Base-by-base conservation (phyloP, 2,329 filamentous ascomycete genomes). In the Davidsoniella australis region DNA sequence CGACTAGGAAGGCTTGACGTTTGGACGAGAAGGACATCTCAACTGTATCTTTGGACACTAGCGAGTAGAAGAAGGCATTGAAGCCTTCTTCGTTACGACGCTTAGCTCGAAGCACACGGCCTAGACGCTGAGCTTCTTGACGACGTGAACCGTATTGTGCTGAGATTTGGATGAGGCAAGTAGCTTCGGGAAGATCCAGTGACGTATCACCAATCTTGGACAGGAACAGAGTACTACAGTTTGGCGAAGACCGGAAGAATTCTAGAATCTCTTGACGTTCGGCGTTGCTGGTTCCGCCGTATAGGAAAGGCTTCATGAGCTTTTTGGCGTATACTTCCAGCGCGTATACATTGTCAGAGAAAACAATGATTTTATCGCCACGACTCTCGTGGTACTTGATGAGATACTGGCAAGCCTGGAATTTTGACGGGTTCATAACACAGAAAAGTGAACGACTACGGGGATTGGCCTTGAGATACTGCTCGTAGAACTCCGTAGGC, bases 1-100 rank as follows among this genome's bases (percentile, higher is more conserved):
- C 91, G 18, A 98, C 88, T 1, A 98, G 71, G 68, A 98, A 98
- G 1, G 91, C 89, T 64, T 98, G 91, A 8, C 91, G 77, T 64
- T 95, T 96, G 3, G 87, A 88, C 0, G 89, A 95, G 63, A 94
- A 98, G 61, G 80, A 91, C 89, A 98, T 96, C 63, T 98, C 91
- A 54, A 88, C 82, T 0, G 91, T 98, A 61, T 98, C 91, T 63
- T 96, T 96, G 5, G 85, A 94, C 3, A 98, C 91, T 1, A 98
- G 74, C 0, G 86, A 94, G 66, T 98, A 98, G 69, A 98, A 98
- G 64, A 96, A 98, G 0, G 91, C 91, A 61, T 98, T 98, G 65
- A 98, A 98, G 6, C 91, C 91, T 63, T 96, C 91, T 57, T 98
- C 91, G 58, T 95, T 96, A 61, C 91, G 76, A 16, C 91, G 78